Evolutionary conservation across 306 rosid genomes (phyloP), one percentile per base, ranked within the genome.

Genomic region (Castanea crenata): DNA sequence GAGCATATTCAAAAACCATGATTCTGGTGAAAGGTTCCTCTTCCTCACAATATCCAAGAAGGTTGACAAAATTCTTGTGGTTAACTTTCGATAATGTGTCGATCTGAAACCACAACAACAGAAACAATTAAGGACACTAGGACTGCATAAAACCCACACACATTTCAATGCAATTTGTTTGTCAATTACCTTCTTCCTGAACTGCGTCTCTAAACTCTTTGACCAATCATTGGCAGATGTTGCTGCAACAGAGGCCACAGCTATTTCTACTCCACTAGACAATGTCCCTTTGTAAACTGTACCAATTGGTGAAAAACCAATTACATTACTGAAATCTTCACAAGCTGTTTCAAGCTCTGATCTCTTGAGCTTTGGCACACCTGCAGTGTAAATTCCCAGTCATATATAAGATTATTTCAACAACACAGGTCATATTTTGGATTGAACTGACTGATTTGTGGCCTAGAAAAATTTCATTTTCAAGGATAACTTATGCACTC

Each of bases 51-150:
- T 56, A 88, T 71, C 99, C 98, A 86, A 95, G 81, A 34, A 95
- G 93, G 84, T 88, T 95, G 87, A 93, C 89, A 77, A 93, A 93
- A 78, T 95, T 95, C 92, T 90, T 95, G 97, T 95, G 99, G 90
- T 90, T 92, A 86, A 95, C 83, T 79, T 91, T 95, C 16, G 97
- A 93, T 69, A 95, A 83, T 25, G 87, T 71, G 62, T 88, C 96
- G 0, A 91, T 91, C 99, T 95, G 93, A 81, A 85, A 82, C 74
- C 74, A 75, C 5, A 55, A 76, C 15, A 58, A 76, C 57, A 61
- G 59, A 58, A 79, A 80, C 12, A 69, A 65, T 87, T 75, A 86
- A 87, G 68, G 11, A 65, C 49, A 35, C 69, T 51, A 6, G n/a
- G 34, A 74, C 49, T 35, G 70, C 51, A 80, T 21, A 67, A 71